Evolutionary conservation across 169 alveolate genomes (phyloP), one percentile per base, ranked within the genome.

Genomic region (Eimeria zaria): DNA sequence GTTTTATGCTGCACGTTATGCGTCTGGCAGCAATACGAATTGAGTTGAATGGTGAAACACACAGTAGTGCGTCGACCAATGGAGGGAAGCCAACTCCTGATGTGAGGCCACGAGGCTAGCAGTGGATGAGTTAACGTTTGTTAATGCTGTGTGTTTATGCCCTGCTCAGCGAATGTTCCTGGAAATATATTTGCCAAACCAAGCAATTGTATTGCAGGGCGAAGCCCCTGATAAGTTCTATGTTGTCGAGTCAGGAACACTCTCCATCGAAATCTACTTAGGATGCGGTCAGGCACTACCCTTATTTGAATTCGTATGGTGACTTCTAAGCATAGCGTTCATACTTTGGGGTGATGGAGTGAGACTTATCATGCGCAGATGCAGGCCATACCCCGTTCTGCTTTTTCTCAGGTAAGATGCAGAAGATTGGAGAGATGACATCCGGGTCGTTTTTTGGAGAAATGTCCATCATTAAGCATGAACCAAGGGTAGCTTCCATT

Each of bases 371-470:
- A 4, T 71, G 39, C 22, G 33, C 55, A 39, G 12, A 9, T 73
- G 30, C 16, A 73, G 33, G 53, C 7, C 12, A 22, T 33, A 20
- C 14, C 51, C 55, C 53, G 30, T 36, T 41, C 27, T 73, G 6
- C 6, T 78, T n/a, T 62, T 64, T 44, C 94, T 62, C 83, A 87
- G 94, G 94, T 58, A 87, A 87, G 55, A 87, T 87, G 94, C 81
- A 87, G 67, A 87, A 87, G 83, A 87, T 87, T 4, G 71, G 83
- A 12, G 94, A 87, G 81, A 22, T 87, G 94, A 64, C 94, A 55
- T 95, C 96, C 36, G 95, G 97, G 44, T 98, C 97, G 85, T 97
- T 96, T 76, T 97, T 97, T 71, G 98, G 98, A 27, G 98, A 97
- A 89, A 80, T 92, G 78, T 93, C 97, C 73, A 78, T 97, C 36